phyloP scores from a whole-genome alignment of 352 stramenopile species.

The Globisporangium rhizosaccharum region DNA sequence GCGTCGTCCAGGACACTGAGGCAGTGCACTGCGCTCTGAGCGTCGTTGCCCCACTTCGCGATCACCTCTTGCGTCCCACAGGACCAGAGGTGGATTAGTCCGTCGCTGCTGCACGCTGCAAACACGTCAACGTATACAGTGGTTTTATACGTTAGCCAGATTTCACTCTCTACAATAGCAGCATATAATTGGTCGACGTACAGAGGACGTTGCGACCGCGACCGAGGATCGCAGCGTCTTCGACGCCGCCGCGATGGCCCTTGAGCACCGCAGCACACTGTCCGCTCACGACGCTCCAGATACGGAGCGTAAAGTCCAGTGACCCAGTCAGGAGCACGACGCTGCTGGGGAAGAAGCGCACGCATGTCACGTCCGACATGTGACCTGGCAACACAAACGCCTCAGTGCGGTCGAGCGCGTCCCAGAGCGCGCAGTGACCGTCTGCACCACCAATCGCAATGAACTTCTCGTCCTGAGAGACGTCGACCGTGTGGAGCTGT shows the following conservation, averaged over 20 bases:
- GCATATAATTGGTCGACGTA: slow-evolving; percentile 20
- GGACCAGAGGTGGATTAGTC: slow-evolving; percentile 63
- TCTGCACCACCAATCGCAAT: slow-evolving; percentile 50
- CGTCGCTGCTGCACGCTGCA: slow-evolving; percentile 55
- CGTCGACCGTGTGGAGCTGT: slow-evolving; percentile 48
- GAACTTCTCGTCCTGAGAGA: slow-evolving; percentile 42
- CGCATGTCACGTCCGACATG: slow-evolving; percentile 50
- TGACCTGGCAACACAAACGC: slow-evolving; percentile 41
- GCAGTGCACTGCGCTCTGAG: slow-evolving; percentile 45
- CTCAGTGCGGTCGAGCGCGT: slow-evolving; percentile 20
- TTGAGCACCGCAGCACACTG: slow-evolving; percentile 53
- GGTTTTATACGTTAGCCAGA: neutral
- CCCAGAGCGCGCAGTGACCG: slow-evolving; percentile 47
- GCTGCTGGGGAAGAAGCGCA: slow-evolving; percentile 64
- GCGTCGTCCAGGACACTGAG: slow-evolving; percentile 40
- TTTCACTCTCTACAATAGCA: neutral
- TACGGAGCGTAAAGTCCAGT: slow-evolving; percentile 68
- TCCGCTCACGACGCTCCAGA: slow-evolving; percentile 48
- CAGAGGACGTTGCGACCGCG: slow-evolving; percentile 67
- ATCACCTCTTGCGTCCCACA: slow-evolving; percentile 48
- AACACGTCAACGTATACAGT: too few relatives aligned
- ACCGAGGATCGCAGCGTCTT: slow-evolving; percentile 58
- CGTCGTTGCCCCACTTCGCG: slow-evolving; percentile 57
- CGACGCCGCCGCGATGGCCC: slow-evolving; percentile 49
- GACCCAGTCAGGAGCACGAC: slow-evolving; percentile 64